Base-by-base conservation (phyloP, 73 alveolate species). In the Paramecium bursaria region DNA sequence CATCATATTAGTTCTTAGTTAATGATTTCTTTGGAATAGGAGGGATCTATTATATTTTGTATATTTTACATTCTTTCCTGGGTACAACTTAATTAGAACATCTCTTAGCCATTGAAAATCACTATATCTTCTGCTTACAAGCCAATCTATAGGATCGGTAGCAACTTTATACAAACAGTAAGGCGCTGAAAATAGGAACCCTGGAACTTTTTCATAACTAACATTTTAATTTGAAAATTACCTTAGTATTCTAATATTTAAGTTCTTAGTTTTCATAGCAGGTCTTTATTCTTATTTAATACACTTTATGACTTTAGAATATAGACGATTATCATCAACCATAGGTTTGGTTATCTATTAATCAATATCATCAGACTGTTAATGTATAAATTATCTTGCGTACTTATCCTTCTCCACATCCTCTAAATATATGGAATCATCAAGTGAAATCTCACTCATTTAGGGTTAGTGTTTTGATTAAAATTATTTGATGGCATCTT, bases 71-170 rank as follows among this genome's bases (percentile, higher is more conserved):
- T 46, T 55, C 31, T 27, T 75, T 14, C 89, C 89, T 3, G 96
- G 96, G 67, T 75, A 91, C 29, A 74, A 53, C 31, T 88, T 88
- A 6, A 67, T 33, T 11, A 93, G 61, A 46, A 91, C 73, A 11
- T 93, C 93, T 74, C 98, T 79, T 1, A 93, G 90, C 87, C 90
- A 50, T 7, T 54, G 22, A 49, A 93, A 93, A 60, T 93, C 96
- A 55, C 85, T 76, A 60, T 90, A 82, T 42, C 87, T 85, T 51
- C 97, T 39, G 74, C 85, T 75, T 0, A 88, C 93, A 42, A 46
- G 75, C 95, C 95, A 92, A 26, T 89, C 92, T 30, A 91, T 80
- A 3, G 97, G 95, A 51, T 55, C 54, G 2, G 97, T 85, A 15
- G 42, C n/a, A 13, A 87, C 73, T 21, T 85, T 61, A 77, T 87